Evolutionary conservation across 1,284 basidiomycete genomes (phyloP).

Genomic region (Cryptococcus jaspeensis): DNA sequence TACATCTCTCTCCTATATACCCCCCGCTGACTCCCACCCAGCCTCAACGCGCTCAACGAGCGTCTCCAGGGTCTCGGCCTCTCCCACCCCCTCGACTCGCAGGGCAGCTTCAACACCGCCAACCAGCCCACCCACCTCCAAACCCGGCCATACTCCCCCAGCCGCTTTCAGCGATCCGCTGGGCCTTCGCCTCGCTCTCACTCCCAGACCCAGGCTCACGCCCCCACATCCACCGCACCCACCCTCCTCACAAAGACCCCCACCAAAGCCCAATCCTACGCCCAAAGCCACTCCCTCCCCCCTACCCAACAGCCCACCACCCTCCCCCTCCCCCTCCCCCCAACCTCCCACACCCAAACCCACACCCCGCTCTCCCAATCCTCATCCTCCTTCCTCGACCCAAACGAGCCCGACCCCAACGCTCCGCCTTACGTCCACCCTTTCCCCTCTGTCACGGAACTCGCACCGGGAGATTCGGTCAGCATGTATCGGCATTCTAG

Average conservation of each 20-base stretch:
- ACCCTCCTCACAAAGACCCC: not conserved
- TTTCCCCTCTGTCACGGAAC: conserved; percentile 19
- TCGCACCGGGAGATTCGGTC: conserved; percentile 31
- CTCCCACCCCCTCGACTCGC: conserved; percentile 5
- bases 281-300: not conserved
- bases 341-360: conserved; percentile 1
- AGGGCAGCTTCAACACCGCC: conserved; percentile 2
- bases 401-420: conserved; percentile 3
- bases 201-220: too few relatives aligned
- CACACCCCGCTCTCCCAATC: too few relatives aligned
- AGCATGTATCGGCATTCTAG: conserved; percentile 36
- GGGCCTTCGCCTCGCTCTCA: too few relatives aligned
- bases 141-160: conserved; percentile 4
- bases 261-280: not conserved
- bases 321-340: conserved; percentile 2
- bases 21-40: conserved; percentile 6
- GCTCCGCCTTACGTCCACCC: not conserved
- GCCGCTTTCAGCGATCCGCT: too few relatives aligned
- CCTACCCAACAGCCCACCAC: too few relatives aligned
- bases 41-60: conserved; percentile 22
- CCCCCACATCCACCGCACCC: too few relatives aligned
- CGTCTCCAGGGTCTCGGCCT: conserved; percentile 25
- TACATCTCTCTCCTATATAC: not conserved
- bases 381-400: conserved; percentile 3
- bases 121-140: not conserved